A percentile compares a stretch with the other conserved stretches of the same genome.
phyloP scores from a whole-genome alignment of 352 stramenopile genomes.

The Globisporangium alternatum region DNA sequence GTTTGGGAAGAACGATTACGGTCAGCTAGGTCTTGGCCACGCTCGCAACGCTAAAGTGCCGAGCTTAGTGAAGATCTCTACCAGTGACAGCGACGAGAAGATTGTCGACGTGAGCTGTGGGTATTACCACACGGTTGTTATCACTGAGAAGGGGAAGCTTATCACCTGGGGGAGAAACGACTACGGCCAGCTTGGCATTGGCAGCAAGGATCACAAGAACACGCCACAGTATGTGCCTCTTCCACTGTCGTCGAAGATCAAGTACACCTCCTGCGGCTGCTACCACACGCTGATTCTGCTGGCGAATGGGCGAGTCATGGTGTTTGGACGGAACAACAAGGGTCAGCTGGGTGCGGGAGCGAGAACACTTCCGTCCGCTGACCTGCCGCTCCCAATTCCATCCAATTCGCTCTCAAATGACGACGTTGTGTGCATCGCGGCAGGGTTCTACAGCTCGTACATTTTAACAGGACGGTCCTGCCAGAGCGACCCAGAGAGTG shows the following conservation, averaged over 20 bases:
- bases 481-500: conserved; percentile 31
- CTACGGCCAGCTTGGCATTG: conserved; percentile 84
- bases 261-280: conserved; percentile 75
- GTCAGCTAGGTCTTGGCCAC: conserved; percentile 79
- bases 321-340: conserved; percentile 89
- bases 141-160: conserved; percentile 81
- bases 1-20: conserved; percentile 88
- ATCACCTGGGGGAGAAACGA: conserved; percentile 86
- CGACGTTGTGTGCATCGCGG: conserved; percentile 76
- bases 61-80: conserved; percentile 58
- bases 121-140: conserved; percentile 82
- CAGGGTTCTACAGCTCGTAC: conserved; percentile 88
- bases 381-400: conserved; percentile 73
- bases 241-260: conserved; percentile 76
- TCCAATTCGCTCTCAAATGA: conserved; percentile 77
- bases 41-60: conserved; percentile 75
- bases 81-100: conserved; percentile 72
- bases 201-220: conserved; percentile 89
- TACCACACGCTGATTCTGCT: conserved; percentile 83
- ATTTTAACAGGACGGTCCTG: conserved; percentile 76
- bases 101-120: conserved; percentile 74
- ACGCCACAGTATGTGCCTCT: conserved; percentile 71
- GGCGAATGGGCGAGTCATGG: conserved; percentile 78
- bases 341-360: conserved; percentile 75
- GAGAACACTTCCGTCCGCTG: conserved; percentile 73